Evolutionary conservation across 2,329 filamentous ascomycete species (phyloP).

Genomic region (Fusarium poae): DNA sequence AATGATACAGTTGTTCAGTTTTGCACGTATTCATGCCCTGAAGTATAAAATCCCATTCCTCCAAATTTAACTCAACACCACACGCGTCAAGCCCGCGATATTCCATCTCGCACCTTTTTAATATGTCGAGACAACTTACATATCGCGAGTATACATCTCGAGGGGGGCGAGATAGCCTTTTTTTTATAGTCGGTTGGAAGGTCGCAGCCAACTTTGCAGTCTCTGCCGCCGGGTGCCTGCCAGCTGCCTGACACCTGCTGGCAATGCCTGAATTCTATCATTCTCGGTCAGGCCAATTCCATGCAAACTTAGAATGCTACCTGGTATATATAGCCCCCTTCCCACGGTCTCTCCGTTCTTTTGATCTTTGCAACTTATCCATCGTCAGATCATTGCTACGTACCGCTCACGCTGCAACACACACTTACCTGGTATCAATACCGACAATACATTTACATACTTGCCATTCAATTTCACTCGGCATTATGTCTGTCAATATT

Average conservation of each 20-base stretch:
- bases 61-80: conserved; percentile 14
- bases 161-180: neutral
- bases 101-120: neutral
- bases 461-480: too few species aligned
- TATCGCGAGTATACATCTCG: neutral
- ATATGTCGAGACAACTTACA: neutral
- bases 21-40: too few species aligned
- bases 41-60: conserved; percentile 6
- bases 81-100: conserved; percentile 11
- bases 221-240: neutral
- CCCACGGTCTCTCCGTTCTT: neutral
- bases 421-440: conserved; percentile 24
- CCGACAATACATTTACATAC: too few species aligned
- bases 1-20: neutral
- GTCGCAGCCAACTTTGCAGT: neutral
- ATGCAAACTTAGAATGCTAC: too few species aligned
- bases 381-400: conserved; percentile 28
- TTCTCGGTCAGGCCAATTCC: too few species aligned
- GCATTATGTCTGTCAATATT: conserved; percentile 18
- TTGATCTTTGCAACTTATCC: neutral
- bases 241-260: conserved; percentile 1
- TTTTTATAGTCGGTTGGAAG: neutral
- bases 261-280: too few species aligned
- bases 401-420: too few species aligned
- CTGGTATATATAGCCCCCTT: too few species aligned